Conservation (phyloP, 2,329 filamentous ascomycete genomes). For the Ascochyta fabae region DNA sequence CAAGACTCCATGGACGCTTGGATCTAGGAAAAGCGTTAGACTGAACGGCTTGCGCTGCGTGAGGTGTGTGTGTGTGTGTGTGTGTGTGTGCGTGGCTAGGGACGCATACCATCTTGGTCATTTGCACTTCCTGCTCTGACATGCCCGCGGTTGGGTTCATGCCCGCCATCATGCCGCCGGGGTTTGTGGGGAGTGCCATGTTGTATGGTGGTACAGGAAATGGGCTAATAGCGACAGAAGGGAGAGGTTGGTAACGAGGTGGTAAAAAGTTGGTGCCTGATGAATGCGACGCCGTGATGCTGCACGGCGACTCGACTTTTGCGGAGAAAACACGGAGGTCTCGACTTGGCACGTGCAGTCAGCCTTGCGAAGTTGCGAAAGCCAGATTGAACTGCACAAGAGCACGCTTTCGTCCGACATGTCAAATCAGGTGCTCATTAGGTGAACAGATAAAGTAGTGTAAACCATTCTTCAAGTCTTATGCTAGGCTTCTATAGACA, state of each 20-base stretch:
- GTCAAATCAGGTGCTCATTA: not conserved
- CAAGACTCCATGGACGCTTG: constrained; percentile 90
- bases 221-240: not conserved
- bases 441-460: not conserved
- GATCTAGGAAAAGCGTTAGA: constrained; percentile 62
- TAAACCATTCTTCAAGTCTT: constrained; percentile 2
- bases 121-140: constrained; percentile 55
- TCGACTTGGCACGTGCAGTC: constrained; percentile 23
- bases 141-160: constrained; percentile 48
- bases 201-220: not conserved
- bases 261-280: not conserved
- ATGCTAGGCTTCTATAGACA: constrained; percentile 16
- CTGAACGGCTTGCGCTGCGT: not conserved
- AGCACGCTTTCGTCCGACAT: not conserved
- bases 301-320: constrained; percentile 34
- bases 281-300: constrained; percentile 3
- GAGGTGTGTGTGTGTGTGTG: not conserved
- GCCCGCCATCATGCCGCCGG: constrained; percentile 31
- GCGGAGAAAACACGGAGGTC: constrained; percentile 45
- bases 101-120: constrained; percentile 54
- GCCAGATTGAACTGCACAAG: too few species aligned
- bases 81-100: not conserved
- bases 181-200: constrained; percentile 44
- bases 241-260: not conserved
- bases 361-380: not conserved